These are phyloP conservation scores for Excoecaria cochinchinensis DNA, from an alignment of 345 rosid genomes.

Conservation along the genomic window DNA sequence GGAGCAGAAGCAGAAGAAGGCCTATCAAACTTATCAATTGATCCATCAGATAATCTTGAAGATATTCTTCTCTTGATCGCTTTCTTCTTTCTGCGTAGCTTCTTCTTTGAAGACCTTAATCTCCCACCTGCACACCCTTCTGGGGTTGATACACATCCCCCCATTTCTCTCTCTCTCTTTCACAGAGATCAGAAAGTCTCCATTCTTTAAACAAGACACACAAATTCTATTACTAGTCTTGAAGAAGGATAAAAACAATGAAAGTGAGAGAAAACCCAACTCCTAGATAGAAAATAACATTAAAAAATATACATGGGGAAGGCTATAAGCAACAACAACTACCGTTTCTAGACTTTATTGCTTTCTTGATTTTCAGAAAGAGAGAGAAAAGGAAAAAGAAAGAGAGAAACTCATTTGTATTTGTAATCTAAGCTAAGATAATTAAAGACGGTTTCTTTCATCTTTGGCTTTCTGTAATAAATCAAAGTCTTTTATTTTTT, in stretches of 20 bases:
- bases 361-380: not conserved
- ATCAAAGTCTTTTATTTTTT: not conserved
- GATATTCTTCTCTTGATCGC: conserved; percentile 40
- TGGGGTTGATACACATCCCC: conserved; percentile 78
- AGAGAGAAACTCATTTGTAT: not conserved
- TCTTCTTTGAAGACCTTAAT: conserved; percentile 53
- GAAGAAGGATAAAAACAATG: conserved; percentile 2
- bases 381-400: not conserved
- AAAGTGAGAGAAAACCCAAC: not conserved
- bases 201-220: conserved; percentile 7
- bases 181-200: conserved; percentile 19
- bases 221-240: not conserved
- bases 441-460: conserved; percentile 1
- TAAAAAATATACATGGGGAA: not conserved
- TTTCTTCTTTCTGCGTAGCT: conserved; percentile 46
- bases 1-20: conserved; percentile 20
- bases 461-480: not conserved
- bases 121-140: conserved; percentile 63
- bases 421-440: not conserved
- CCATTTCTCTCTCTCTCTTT: conserved; percentile 44
- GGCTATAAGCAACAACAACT: conserved; percentile 9
- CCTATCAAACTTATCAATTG: conserved; percentile 39
- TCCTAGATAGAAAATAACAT: conserved; percentile 2
- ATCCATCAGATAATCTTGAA: conserved; percentile 55
- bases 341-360: conserved; percentile 9